Conservation (phyloP, 1,139 yeast species). For the Pichiaceae sp. region DNA sequence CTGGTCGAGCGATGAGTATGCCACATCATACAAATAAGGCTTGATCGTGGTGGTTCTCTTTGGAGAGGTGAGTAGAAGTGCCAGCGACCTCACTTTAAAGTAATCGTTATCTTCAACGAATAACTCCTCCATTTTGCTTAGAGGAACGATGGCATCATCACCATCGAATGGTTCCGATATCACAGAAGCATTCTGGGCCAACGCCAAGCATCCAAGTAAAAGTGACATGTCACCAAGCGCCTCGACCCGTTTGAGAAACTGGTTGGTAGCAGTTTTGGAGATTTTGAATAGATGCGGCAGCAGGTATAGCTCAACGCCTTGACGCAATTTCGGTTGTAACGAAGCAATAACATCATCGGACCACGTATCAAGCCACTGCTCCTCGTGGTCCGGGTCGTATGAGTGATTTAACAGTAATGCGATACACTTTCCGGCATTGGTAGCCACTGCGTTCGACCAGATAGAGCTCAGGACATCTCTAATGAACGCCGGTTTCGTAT, state of each 20-base stretch:
- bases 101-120: constrained; percentile 34
- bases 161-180: constrained; percentile 42
- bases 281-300: constrained; percentile 54
- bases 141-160: constrained; percentile 27
- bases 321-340: constrained; percentile 28
- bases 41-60: constrained; percentile 55
- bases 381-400: constrained; percentile 21
- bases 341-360: constrained; percentile 29
- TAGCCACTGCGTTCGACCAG: constrained; percentile 55
- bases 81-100: constrained; percentile 49
- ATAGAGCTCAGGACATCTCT: constrained; percentile 39
- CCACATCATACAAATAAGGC: constrained; percentile 31
- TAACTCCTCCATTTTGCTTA: constrained; percentile 29
- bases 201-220: constrained; percentile 48
- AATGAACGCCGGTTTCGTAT: constrained; percentile 36
- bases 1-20: constrained; percentile 36
- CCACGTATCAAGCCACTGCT: constrained; percentile 51
- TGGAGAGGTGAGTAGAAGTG: constrained; percentile 51
- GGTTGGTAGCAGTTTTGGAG: constrained; percentile 33
- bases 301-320: constrained; percentile 49
- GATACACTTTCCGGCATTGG: constrained; percentile 58
- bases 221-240: constrained; percentile 27
- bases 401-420: constrained; percentile 34
- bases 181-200: constrained; percentile 55
- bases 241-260: constrained; percentile 27